These are phyloP conservation scores for Cytospora mali DNA, from an alignment of 2,329 filamentous ascomycete genomes.

Conservation along the genomic window DNA sequence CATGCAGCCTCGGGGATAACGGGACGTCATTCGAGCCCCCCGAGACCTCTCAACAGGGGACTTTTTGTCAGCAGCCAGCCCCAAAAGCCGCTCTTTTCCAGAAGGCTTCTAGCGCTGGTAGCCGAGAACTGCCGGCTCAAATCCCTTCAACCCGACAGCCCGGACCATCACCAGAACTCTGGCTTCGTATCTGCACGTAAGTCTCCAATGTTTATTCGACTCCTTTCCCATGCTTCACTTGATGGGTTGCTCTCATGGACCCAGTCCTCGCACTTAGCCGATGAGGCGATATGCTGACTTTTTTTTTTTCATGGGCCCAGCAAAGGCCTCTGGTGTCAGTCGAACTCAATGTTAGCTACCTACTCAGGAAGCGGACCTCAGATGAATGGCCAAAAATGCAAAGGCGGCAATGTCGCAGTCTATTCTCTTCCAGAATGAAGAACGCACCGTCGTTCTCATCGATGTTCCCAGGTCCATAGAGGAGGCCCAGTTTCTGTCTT, in stretches of 20 bases:
- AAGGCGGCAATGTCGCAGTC: conserved; percentile 30
- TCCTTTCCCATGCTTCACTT: too few species aligned
- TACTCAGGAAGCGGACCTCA: not conserved
- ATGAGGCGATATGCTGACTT: not conserved
- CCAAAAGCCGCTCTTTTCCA: conserved; percentile 8
- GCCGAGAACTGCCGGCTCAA: conserved; percentile 16
- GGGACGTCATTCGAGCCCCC: conserved; percentile 23
- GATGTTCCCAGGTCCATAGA: conserved; percentile 74
- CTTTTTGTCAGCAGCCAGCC: conserved; percentile 23
- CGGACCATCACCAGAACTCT: not conserved
- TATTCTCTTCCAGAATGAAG: conserved; percentile 58
- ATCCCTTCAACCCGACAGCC: not conserved
- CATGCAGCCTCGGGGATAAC: not conserved
- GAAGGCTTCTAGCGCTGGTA: not conserved
- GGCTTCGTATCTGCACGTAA: conserved; percentile 10
- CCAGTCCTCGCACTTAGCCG: not conserved
- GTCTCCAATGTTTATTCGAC: not conserved
- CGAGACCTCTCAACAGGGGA: conserved; percentile 16
- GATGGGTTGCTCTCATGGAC: too few species aligned
- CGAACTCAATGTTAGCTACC: not conserved
- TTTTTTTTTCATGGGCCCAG: not conserved
- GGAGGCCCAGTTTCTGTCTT: conserved; percentile 58
- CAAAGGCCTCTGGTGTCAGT: not conserved
- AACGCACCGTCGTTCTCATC: conserved; percentile 57
- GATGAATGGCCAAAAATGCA: conserved; percentile 6